Base-by-base conservation (phyloP, 805 yeast species). In the Starmera caribaea region DNA sequence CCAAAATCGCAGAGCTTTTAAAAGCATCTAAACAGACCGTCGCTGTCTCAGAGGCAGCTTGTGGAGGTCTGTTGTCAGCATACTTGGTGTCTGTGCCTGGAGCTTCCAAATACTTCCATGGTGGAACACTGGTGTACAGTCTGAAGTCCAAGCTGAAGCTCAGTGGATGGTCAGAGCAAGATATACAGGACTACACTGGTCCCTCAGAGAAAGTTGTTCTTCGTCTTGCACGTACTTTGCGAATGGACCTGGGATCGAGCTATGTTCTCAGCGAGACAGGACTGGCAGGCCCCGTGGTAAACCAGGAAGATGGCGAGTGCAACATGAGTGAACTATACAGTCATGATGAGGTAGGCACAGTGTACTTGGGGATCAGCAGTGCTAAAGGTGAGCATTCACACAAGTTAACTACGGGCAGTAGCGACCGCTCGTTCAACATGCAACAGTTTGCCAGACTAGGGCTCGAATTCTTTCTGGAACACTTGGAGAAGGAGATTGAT, bases 191-290 rank as follows among this genome's bases (percentile, higher is more conserved):
- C 40, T 87, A 85, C 55, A 83, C 89, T 34, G 96, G 95, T 0
- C 95, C 96, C 4, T 71, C 81, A 32, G 87, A 80, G 49, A 70
- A 68, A 35, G 94, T 83, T 14, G 95, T 83, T 2, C 55, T 76
- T 44, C 71, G 84, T 50, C 65, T 86, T 47, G 95, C 95, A 2
- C 68, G 96, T 38, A 84, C 83, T 46, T 66, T 88, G 40, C 70
- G 80, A 52, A 74, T 85, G 44, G 95, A 86, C 55, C 69, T 85
- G 47, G 95, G 95, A 0, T 78, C 88, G 3, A 82, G 89, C 0
- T 86, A 78, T 59, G 87, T 85, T 4, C 65, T 86, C 15, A 79
- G 89, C 1, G 96, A 86, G 57, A 80, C 92, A 1, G 96, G 95
- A 1, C 81, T 82, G 66, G 95, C 96, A 0, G 95, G 95, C 2